Evolutionary conservation across 371 early-diverging fungal genomes (phyloP), one percentile per base, ranked within the genome.

Genomic region (Mucor indicus): DNA sequence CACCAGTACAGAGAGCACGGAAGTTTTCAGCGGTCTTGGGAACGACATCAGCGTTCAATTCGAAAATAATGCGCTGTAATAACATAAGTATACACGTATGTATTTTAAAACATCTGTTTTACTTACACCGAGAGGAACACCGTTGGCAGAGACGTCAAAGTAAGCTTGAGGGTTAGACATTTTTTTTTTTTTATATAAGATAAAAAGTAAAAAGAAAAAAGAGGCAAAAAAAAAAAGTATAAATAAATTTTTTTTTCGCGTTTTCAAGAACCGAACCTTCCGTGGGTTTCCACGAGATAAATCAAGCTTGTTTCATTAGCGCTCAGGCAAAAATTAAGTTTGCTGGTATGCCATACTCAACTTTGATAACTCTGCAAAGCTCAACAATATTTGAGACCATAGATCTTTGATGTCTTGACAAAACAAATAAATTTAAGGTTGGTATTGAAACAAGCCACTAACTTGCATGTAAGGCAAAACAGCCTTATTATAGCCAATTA

Each of bases 21-120:
- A 99, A 99, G 87, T 99, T 99, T 61, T 98, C 96, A 31, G 93
- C 93, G 15, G 99, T 99, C 69, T 86, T 90, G 45, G 99, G 99
- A 16, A 90, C 92, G 19, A 88, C 84, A 66, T 99, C 94, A 13
- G 79, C 75, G 68, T 84, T 85, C 23, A 99, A 87, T 72, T 94
- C 61, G 54, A 72, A 56, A 10, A 53, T 60, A 42, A 72, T 68
- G 55, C 73, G 73, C 68, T 67, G 54, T 81, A 71, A 4, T n/a
- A 33, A 29, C 7, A 11, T 11, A 7, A 29, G 5, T 7, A 7
- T 29, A 29, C 29, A 29, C 29, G 29, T 29, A 29, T 11, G 11
- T 11, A 29, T 11, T 29, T 29, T 90, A 11, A 37, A n/a, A 30
- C 12, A 38, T 33, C 50, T 11, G 43, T 29, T 16, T 19, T 36